phyloP scores from a whole-genome alignment of 805 yeast genomes.

The Tetrapisispora nanseiensis region DNA sequence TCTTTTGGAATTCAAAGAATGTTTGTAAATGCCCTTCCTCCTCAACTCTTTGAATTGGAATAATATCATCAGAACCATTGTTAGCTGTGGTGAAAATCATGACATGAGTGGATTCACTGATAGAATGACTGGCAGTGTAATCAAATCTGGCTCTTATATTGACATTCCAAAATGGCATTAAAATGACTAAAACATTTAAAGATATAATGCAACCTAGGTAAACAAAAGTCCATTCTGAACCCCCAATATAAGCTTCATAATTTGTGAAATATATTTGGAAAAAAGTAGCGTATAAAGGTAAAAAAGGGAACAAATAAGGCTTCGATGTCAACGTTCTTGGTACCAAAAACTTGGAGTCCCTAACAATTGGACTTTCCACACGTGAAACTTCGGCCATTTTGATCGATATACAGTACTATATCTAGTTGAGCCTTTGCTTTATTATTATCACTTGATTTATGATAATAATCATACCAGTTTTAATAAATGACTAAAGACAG shows the following conservation, averaged over 20 bases:
- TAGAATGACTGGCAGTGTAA: constrained; percentile 41
- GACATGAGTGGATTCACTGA: constrained; percentile 61
- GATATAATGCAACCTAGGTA: constrained; percentile 67
- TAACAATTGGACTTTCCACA: constrained; percentile 65
- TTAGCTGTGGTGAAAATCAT: constrained; percentile 76
- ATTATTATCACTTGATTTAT: too few relatives aligned
- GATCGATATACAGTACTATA: neutral
- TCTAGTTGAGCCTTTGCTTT: too few relatives aligned
- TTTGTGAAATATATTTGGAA: constrained; percentile 51
- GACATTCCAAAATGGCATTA: constrained; percentile 92
- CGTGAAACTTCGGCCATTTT: constrained; percentile 15
- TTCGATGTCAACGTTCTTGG: constrained; percentile 51
- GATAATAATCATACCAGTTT: neutral
- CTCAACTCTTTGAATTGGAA: constrained; percentile 43
- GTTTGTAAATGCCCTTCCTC: constrained; percentile 52
- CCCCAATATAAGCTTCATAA: constrained; percentile 76
- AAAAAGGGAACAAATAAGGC: constrained; percentile 78
- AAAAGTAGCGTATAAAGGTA: constrained; percentile 67
- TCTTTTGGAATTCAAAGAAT: constrained; percentile 81
- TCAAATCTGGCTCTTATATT: constrained; percentile 61
- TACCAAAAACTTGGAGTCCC: constrained; percentile 62
- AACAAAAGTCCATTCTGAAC: constrained; percentile 94
- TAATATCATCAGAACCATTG: constrained; percentile 77
- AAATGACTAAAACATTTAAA: constrained; percentile 63
- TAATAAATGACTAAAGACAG: neutral